Percentiles rank a stretch among this genome's conserved stretches.
phyloP scores from a whole-genome alignment of 139 green algal genomes.

The Chlorella ohadii region DNA sequence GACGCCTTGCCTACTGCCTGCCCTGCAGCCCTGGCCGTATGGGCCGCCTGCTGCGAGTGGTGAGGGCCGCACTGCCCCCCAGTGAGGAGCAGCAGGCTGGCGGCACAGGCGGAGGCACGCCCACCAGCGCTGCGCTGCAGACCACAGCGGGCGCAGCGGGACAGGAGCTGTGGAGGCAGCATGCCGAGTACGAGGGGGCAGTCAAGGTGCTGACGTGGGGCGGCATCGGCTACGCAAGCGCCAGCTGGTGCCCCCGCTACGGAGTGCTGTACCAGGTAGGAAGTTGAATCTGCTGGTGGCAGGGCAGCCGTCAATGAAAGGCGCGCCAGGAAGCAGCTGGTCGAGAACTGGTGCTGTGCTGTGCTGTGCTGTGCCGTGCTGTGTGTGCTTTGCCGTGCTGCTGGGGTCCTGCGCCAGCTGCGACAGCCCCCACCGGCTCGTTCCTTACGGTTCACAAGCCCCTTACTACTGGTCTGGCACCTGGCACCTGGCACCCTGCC shows the following conservation, averaged over 20 bases:
- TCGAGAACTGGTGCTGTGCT: too few relatives aligned
- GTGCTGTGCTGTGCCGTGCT: too few relatives aligned
- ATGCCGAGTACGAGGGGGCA: slow-evolving; percentile 42
- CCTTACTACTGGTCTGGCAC: too few relatives aligned
- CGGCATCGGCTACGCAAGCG: slow-evolving; percentile 46
- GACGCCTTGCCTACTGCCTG: too few relatives aligned
- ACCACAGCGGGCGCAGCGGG: not conserved
- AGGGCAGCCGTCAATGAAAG: too few relatives aligned
- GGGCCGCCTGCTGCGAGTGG: slow-evolving; percentile 62
- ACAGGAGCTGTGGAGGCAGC: slow-evolving; percentile 41
- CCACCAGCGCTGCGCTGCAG: not conserved
- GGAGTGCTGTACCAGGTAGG: slow-evolving; percentile 46
- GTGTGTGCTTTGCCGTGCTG: too few relatives aligned
- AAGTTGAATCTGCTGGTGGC: too few relatives aligned
- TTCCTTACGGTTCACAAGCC: too few relatives aligned
- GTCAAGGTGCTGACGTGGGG: slow-evolving; percentile 54
- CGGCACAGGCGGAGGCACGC: not conserved
- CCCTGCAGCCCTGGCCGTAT: slow-evolving; percentile 64
- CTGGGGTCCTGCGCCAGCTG: too few relatives aligned
- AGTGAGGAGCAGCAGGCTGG: not conserved
- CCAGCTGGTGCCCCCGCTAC: slow-evolving; percentile 46
- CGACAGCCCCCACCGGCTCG: too few relatives aligned
- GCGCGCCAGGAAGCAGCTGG: too few relatives aligned
- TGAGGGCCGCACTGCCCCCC: slow-evolving; percentile 40
- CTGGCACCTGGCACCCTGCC: too few relatives aligned